A percentile compares a stretch with the other conserved stretches of the same genome.
Conservation (phyloP, 495 filamentous ascomycete species). For the Cryomyces antarcticus region DNA sequence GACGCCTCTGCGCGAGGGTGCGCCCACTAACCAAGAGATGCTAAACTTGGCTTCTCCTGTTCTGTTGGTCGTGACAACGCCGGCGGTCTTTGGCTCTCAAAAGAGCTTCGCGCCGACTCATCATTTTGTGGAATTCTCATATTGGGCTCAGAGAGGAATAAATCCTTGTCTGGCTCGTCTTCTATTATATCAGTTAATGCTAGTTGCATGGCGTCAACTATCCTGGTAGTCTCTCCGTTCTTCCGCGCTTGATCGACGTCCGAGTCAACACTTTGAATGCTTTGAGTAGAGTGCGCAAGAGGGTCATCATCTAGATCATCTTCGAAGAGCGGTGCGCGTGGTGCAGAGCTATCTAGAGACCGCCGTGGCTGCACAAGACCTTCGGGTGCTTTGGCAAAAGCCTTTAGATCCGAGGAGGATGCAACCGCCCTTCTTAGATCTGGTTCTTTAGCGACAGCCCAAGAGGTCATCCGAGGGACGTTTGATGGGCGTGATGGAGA, state of each 20-base stretch:
- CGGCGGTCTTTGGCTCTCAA: conserved; percentile 24
- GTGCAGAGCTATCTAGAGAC: conserved; percentile 35
- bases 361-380: conserved; percentile 22
- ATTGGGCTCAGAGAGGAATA: conserved; percentile 25
- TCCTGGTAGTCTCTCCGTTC: conserved; percentile 23
- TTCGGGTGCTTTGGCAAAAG: conserved; percentile 9
- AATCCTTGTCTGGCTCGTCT: conserved; percentile 36
- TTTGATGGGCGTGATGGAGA: background rate
- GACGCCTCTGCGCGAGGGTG: conserved; percentile 61
- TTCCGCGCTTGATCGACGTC: conserved; percentile 12
- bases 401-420: conserved; percentile 35
- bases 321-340: conserved; percentile 37
- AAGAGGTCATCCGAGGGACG: background rate
- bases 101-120: conserved; percentile 32
- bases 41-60: conserved; percentile 57
- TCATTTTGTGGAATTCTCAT: conserved; percentile 26
- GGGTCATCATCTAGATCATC: conserved; percentile 47
- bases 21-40: conserved; percentile 72
- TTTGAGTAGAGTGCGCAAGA: conserved; percentile 37
- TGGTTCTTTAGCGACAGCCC: conserved; percentile 5
- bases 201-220: conserved; percentile 85
- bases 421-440: conserved; percentile 37
- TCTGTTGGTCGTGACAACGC: conserved; percentile 14
- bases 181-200: conserved; percentile 92
- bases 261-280: conserved; percentile 29